These are phyloP conservation scores for Lachnellula occidentalis DNA, from an alignment of 2,329 filamentous ascomycete genomes.

Conservation along the genomic window DNA sequence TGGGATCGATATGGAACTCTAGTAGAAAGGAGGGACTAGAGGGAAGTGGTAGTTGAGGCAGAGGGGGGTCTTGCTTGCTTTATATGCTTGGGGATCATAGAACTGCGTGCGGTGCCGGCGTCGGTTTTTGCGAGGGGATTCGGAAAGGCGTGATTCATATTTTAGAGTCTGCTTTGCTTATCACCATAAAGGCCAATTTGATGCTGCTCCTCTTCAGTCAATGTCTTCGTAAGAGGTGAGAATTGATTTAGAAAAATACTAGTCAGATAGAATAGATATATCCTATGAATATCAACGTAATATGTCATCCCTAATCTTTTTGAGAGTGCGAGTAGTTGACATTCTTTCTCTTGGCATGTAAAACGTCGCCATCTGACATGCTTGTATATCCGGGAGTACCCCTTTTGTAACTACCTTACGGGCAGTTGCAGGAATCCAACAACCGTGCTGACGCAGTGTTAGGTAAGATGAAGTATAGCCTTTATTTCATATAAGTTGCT, in stretches of 20 bases:
- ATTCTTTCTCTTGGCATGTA: no score
- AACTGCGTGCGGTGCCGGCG: no score
- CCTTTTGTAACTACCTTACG: no score
- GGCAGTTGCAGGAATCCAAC: no score
- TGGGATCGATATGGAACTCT: slow-evolving; percentile 76
- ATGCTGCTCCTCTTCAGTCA: not conserved
- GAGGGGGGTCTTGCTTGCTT: not conserved
- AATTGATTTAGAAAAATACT: not conserved
- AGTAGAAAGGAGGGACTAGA: not conserved
- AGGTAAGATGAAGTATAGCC: no score
- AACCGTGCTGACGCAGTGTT: no score
- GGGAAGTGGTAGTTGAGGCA: not conserved
- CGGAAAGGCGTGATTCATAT: not conserved
- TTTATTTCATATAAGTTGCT: no score
- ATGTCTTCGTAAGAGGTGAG: not conserved
- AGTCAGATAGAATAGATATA: not conserved
- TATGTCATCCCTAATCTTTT: no score
- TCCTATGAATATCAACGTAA: not conserved
- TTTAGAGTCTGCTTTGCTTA: not conserved
- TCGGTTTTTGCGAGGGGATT: no score
- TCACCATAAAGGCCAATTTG: not conserved
- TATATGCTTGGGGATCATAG: not conserved
- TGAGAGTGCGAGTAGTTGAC: no score
- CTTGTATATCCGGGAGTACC: no score
- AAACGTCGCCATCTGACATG: no score